Evolutionary conservation across 495 filamentous ascomycete genomes (phyloP), one percentile per base, ranked within the genome.

Genomic region (Rhizodiscina lignyota): DNA sequence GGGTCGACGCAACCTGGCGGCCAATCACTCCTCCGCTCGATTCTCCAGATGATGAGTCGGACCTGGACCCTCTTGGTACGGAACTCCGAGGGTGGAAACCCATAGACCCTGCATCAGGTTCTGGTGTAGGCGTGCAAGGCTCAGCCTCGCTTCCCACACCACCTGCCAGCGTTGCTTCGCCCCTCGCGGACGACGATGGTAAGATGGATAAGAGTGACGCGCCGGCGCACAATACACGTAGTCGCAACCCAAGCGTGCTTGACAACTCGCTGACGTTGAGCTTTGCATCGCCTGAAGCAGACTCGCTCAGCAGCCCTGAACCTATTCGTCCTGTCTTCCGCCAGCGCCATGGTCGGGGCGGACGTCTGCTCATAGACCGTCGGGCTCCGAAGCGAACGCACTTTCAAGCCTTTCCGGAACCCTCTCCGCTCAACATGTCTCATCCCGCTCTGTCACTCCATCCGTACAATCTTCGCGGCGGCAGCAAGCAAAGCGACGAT

Each of bases 121-220:
- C n/a, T n/a, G n/a, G n/a, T n/a, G n/a, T n/a, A n/a, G n/a, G n/a
- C n/a, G n/a, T n/a, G n/a, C n/a, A n/a, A n/a, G n/a, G n/a, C n/a
- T n/a, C n/a, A n/a, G n/a, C n/a, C n/a, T n/a, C 86, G 42, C 80
- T 84, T 47, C 92, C 84, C 17, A 86, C 86, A 11, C 86, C 86
- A 36, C 75, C 82, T 21, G 83, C 80, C 39, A 72, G 75, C 6
- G 76, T 69, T 37, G 68, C 63, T 39, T 58, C 60, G 43, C 55
- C 55, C 43, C 67, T 72, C 28, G 52, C 51, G 41, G 42, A 29
- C 38, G 44, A 59, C 32, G 58, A 56, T 37, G 24, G 46, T 18
- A 18, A 5, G 11, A 32, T 32, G 30, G 16, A 5, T 18, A 18
- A 18, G 5, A 18, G 8, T 6, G 30, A 18, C 6, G 11, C 6